These are phyloP conservation scores for Trichoderma lentiforme DNA, from an alignment of 2,329 filamentous ascomycete genomes.

Conservation along the genomic window DNA sequence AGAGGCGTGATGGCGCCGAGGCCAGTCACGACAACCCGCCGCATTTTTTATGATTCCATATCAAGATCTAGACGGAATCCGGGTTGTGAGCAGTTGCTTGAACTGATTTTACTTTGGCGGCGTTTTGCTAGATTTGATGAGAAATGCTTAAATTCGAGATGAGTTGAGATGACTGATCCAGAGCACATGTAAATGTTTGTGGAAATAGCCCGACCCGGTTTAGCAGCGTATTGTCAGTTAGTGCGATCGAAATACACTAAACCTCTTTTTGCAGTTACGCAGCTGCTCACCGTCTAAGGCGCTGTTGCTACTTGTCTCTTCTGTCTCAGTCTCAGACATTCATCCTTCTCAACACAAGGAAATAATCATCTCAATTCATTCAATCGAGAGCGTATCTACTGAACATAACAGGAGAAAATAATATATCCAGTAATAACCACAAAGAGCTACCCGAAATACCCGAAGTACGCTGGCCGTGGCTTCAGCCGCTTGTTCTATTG, in stretches of 20 bases:
- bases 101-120: neutral
- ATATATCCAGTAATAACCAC: no score
- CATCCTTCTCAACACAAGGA: neutral
- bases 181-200: neutral
- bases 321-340: neutral
- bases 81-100: neutral
- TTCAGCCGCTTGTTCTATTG: neutral
- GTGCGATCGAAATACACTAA: neutral
- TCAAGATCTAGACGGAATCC: slow-evolving; percentile 16
- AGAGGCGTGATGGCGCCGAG: slow-evolving; percentile 80
- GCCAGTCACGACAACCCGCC: slow-evolving; percentile 79
- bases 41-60: slow-evolving; percentile 49
- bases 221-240: slow-evolving; percentile 9
- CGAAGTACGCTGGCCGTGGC: neutral
- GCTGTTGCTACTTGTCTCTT: neutral
- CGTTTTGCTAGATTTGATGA: neutral
- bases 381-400: neutral
- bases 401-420: neutral
- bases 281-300: neutral
- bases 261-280: neutral
- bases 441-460: neutral
- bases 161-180: neutral
- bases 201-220: neutral
- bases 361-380: neutral
- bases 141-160: neutral